Conservation (phyloP, 352 stramenopile genomes). For the Albugo laibachii region DNA sequence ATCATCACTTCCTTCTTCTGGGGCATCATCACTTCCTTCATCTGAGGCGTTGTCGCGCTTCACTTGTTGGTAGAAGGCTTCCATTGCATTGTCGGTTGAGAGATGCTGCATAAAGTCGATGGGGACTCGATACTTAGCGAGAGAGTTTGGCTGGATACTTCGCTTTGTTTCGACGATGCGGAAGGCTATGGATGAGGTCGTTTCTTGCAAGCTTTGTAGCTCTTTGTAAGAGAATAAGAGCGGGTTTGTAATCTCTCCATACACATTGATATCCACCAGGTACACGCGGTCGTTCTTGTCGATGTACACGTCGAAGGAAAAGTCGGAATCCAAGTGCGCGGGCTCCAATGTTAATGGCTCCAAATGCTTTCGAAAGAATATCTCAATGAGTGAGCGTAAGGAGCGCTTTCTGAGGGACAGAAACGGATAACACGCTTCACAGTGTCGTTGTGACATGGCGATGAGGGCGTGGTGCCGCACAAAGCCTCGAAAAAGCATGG, state of each 20-base stretch:
- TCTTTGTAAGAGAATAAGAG: constrained; percentile 89
- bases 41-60: constrained; percentile 30
- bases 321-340: constrained; percentile 41
- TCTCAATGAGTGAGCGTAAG: constrained; percentile 39
- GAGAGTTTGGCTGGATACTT: constrained; percentile 33
- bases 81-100: constrained; percentile 40
- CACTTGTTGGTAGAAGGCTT: constrained; percentile 40
- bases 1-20: background rate
- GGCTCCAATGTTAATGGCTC: constrained; percentile 4
- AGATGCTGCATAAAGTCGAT: constrained; percentile 70
- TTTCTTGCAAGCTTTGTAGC: constrained; percentile 8
- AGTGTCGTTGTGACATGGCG: constrained; percentile 82
- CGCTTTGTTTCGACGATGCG: constrained; percentile 49
- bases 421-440: constrained; percentile 84
- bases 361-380: constrained; percentile 45
- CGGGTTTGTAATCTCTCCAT: constrained; percentile 77
- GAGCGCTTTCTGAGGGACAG: constrained; percentile 49
- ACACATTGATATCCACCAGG: constrained; percentile 92
- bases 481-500: constrained; percentile 92
- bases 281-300: constrained; percentile 84
- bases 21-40: constrained; percentile 8
- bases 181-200: constrained; percentile 19
- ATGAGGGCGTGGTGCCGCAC: constrained; percentile 61
- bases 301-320: constrained; percentile 88
- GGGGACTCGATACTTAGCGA: constrained; percentile 67